Evolutionary conservation across 305 asterid genomes (phyloP), one percentile per base, ranked within the genome.

Genomic region (Fraxinus xanthoxyloides): DNA sequence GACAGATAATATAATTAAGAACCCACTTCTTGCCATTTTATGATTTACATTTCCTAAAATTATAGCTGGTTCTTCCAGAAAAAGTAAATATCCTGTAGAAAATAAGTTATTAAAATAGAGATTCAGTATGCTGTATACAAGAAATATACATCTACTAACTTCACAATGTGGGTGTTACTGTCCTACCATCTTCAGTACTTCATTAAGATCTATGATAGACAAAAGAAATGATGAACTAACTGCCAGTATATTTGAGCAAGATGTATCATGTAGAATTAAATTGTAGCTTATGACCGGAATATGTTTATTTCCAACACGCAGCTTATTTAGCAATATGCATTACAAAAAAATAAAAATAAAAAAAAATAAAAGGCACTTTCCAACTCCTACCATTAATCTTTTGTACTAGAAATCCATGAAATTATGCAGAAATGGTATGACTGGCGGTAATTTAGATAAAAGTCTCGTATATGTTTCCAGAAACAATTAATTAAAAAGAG

Each of bases 211-310:
- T 10, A 38, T 51, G 12, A 46, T 72, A 31, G 72, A 32, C 63
- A 74, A 81, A 76, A 8, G 12, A 79, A 73, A 77, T 24, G 51
- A 79, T 59, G 7, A 77, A 72, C 34, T 12, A 61, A 63, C 21
- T 13, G 72, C 46, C 46, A 46, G 72, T 23, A 7, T 73, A 28
- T 36, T 72, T 17, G 77, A 31, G 15, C 28, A 9, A 72, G 56
- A 46, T 46, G 19, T 3, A 46, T 46, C 13, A 3, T 46, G 56
- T 46, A 10, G 56, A 46, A 13, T 12, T 43, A 12, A 43, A 3
- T 12, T 12, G n/a, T 12, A 12, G n/a, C 54, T 2, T 13, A 2
- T 3, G 19, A 3, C n/a, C 5, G 13, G 56, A 13, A 46, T 46
- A 12, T 13, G 19, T 13, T 46, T 15, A 2, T 13, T 46, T 13